Percentiles rank a stretch among this genome's conserved stretches.
Conservation (phyloP, 495 filamentous ascomycete species). For the Cercophora samala region DNA sequence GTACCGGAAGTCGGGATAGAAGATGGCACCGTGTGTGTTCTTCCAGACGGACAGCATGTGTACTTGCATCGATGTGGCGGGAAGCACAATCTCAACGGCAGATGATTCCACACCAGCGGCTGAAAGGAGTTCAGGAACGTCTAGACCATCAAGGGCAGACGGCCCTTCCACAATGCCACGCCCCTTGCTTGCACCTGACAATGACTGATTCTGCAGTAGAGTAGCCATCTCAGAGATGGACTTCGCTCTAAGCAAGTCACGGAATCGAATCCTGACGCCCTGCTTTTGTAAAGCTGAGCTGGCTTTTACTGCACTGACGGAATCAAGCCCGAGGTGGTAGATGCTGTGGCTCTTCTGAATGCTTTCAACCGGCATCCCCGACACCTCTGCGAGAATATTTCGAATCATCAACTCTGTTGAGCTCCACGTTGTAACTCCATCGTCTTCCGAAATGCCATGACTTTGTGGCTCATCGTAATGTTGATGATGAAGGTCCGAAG, state of each 20-base stretch:
- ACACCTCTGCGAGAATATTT: slow-evolving; percentile 60
- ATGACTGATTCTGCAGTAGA: not conserved
- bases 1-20: slow-evolving; percentile 64
- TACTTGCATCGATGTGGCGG: slow-evolving; percentile 66
- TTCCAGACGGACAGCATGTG: slow-evolving; percentile 69
- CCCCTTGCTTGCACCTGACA: not conserved
- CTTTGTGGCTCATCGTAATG: not conserved
- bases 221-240: slow-evolving; percentile 56
- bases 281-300: slow-evolving; percentile 61
- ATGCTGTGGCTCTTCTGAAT: slow-evolving; percentile 67
- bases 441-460: not conserved
- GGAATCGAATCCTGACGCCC: slow-evolving; percentile 56
- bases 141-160: slow-evolving; percentile 18
- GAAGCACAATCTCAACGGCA: slow-evolving; percentile 54
- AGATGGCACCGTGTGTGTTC: slow-evolving; percentile 56
- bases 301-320: slow-evolving; percentile 79
- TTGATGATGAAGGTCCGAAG: not conserved
- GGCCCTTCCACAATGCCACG: not conserved
- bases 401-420: slow-evolving; percentile 52
- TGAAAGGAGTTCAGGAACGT: slow-evolving; percentile 31
- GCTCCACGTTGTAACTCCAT: slow-evolving; percentile 36
- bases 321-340: slow-evolving; percentile 85
- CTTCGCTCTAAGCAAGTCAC: slow-evolving; percentile 62
- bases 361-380: slow-evolving; percentile 54
- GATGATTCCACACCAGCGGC: slow-evolving; percentile 32